Evolutionary conservation across 768 basidiomycete species (phyloP).

Genomic region (Roridomyces roridus): DNA sequence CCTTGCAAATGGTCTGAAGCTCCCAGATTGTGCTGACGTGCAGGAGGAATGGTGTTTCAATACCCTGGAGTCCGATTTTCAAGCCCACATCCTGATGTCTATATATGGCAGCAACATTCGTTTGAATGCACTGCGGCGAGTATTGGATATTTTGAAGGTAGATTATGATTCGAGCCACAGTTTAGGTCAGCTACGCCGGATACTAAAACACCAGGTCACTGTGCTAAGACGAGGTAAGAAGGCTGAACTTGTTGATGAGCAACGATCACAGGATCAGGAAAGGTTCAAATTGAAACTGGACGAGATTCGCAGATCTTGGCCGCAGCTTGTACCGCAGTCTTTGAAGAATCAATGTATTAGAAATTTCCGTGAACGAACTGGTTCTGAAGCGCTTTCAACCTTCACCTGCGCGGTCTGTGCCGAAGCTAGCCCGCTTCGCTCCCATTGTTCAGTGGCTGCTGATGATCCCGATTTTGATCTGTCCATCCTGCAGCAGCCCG

Average conservation of each 20-base stretch:
- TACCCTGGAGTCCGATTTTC: background rate
- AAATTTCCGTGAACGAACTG: constrained; percentile 1
- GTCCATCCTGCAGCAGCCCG: background rate
- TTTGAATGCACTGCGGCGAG: background rate
- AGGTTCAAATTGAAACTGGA: background rate
- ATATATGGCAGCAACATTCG: background rate
- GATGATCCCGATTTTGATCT: background rate
- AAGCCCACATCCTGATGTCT: constrained; percentile 2
- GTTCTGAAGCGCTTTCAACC: background rate
- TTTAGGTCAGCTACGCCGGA: background rate
- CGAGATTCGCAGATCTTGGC: background rate
- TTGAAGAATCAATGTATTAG: constrained; percentile 1
- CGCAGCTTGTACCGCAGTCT: constrained; percentile 6
- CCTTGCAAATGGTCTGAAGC: background rate
- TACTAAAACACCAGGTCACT: background rate
- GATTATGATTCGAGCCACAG: background rate
- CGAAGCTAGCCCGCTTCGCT: background rate
- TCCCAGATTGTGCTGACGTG: constrained; percentile 6
- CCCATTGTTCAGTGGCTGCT: constrained; percentile 2
- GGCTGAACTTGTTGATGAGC: background rate
- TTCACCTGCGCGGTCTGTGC: constrained; percentile 11
- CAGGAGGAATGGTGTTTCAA: background rate
- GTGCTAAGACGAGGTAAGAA: background rate
- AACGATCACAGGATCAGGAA: background rate
- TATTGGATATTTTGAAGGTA: background rate